phyloP scores from a whole-genome alignment of 441 rosid genomes.

The Arabidopsis lyrata region DNA sequence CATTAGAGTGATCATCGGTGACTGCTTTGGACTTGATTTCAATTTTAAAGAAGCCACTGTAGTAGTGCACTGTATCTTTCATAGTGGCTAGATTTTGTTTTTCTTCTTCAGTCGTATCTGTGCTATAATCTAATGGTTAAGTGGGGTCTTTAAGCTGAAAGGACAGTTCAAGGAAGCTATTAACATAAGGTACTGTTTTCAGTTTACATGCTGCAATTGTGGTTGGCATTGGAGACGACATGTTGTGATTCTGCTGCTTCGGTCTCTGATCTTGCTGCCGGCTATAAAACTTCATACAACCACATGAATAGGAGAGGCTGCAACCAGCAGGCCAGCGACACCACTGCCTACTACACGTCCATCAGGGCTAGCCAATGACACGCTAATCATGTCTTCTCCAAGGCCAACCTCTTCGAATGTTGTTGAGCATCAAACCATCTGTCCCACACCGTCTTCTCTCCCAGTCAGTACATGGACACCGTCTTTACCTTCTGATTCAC shows the following conservation, averaged over 20 bases:
- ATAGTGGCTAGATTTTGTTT: no score
- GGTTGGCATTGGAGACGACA: slow-evolving; percentile 53
- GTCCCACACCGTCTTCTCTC: slow-evolving; percentile 51
- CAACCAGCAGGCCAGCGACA: slow-evolving; percentile 65
- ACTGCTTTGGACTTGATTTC: no score
- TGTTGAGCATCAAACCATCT: slow-evolving; percentile 54
- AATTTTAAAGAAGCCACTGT: no score
- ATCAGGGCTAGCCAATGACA: slow-evolving; percentile 68
- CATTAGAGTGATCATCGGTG: no score
- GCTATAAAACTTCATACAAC: slow-evolving; percentile 89
- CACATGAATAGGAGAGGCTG: slow-evolving; percentile 76
- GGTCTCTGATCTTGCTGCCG: slow-evolving; percentile 75
- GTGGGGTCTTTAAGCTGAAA: no score
- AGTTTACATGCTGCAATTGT: no score
- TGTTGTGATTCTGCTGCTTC: slow-evolving; percentile 65
- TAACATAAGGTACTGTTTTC: no score
- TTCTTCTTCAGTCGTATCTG: no score
- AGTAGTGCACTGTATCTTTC: no score
- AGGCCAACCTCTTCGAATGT: slow-evolving; percentile 54
- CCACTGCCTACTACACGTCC: slow-evolving; percentile 77
- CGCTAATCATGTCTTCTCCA: slow-evolving; percentile 60
- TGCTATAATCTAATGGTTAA: no score
- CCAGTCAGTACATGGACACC: slow-evolving; percentile 64
- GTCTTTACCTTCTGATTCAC: slow-evolving; percentile 31
- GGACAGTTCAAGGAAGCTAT: no score